Evolutionary conservation across 345 rosid species (phyloP).

Genomic region (Zanthoxylum bungeanum): DNA sequence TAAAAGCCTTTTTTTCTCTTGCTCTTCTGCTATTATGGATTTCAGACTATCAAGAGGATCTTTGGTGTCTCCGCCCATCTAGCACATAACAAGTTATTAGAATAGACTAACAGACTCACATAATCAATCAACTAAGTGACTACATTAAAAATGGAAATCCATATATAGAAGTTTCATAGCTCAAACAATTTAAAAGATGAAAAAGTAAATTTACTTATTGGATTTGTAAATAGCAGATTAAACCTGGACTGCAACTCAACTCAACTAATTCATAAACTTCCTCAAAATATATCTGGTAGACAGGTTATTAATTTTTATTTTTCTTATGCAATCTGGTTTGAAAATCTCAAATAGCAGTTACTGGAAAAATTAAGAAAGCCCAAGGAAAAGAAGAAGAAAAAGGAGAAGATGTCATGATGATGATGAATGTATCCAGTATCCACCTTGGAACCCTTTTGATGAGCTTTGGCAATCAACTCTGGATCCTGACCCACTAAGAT

Average conservation of each 20-base stretch:
- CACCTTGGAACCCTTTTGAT: constrained; percentile 45
- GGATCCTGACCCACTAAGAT: constrained; percentile 77
- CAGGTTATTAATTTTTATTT: neutral
- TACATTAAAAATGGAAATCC: neutral
- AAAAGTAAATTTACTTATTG: neutral
- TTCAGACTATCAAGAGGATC: constrained; percentile 59
- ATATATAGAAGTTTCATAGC: neutral
- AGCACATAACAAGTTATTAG: constrained; percentile 4
- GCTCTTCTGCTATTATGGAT: constrained; percentile 71
- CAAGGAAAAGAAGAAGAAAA: neutral
- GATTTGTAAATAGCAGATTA: neutral
- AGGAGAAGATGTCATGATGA: too few species aligned
- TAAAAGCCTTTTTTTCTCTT: constrained; percentile 58
- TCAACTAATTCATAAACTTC: neutral
- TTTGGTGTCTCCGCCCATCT: constrained; percentile 46
- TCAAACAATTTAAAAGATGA: neutral
- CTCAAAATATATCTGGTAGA: neutral
- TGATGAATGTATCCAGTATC: constrained; percentile 12
- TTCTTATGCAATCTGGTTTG: neutral
- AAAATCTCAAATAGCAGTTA: neutral
- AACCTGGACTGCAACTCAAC: neutral
- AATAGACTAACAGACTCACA: neutral
- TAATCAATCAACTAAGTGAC: constrained; percentile 5
- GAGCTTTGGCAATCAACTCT: constrained; percentile 57
- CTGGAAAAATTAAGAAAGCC: neutral